Base-by-base conservation (phyloP, 805 yeast species). In the Teunomyces tritomae region DNA sequence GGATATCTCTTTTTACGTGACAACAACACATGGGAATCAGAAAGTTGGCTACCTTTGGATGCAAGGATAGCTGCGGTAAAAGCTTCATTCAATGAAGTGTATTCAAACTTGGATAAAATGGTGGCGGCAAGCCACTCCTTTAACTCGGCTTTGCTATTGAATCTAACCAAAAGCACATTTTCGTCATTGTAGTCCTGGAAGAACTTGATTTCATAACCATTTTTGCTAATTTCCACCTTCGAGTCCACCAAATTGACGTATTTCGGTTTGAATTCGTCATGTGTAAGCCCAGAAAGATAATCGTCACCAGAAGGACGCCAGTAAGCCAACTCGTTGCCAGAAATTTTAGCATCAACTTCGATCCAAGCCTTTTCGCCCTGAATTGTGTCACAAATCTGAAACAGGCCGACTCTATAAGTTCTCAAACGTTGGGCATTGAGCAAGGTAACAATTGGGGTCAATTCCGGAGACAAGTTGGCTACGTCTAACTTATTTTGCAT, bases 381-480 rank as follows among this genome's bases (percentile, higher is more conserved):
- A 5, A 52, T 50, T 16, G 56, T 47, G 14, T 57, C 59, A n/a
- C 59, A 57, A 28, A 63, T 67, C 64, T 56, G 59, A 73, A 77
- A 57, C 3, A 66, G 65, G 16, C 87, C 86, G 45, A 74, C 79
- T 39, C 70, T 73, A 62, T 89, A 88, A 6, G 79, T 72, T 42
- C 96, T 74, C 20, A 81, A 74, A 51, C 81, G 80, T 59, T 89
- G 96, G 14, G 90, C 83, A 40, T 79, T 78, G 47, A 87, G 71
- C 53, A 89, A 72, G 16, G 88, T 83, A 33, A 88, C 78, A 8
- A 87, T 76, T 0, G 96, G 95, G 11, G 81, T 65, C 59, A 89
- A 71, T 59, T 87, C 92, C 11, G 80, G 79, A 0, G 90, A 87
- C 30, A 71, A 57, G 28, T 56, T 57, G 26, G 63, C 64, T 44